phyloP scores from a whole-genome alignment of 805 yeast genomes.

The Kazachstania taianensis region DNA sequence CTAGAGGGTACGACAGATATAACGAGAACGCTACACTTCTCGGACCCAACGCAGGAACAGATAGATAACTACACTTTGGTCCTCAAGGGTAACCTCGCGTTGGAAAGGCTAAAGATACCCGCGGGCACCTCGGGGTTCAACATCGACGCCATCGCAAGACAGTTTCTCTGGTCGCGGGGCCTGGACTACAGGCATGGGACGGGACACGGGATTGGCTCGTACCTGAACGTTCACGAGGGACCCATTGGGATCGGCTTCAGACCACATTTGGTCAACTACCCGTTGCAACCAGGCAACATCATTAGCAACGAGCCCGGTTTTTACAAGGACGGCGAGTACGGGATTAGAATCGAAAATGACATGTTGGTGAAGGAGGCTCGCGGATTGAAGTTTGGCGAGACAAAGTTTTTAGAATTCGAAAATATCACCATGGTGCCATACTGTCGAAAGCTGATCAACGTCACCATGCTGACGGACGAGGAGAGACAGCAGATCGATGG shows the following conservation, averaged over 20 bases:
- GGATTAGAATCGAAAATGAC: slow-evolving; percentile 84
- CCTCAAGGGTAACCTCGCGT: slow-evolving; percentile 81
- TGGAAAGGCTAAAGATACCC: slow-evolving; percentile 73
- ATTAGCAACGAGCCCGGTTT: slow-evolving; percentile 92
- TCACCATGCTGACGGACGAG: slow-evolving; percentile 39
- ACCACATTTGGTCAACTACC: slow-evolving; percentile 38
- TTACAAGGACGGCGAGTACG: slow-evolving; percentile 82
- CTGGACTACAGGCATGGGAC: slow-evolving; percentile 89
- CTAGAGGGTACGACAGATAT: slow-evolving; percentile 94
- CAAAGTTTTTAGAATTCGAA: slow-evolving; percentile 58
- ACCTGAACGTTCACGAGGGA: slow-evolving; percentile 86
- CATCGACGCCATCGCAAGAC: slow-evolving; percentile 77
- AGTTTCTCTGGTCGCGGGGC: slow-evolving; percentile 71
- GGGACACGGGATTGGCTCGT: slow-evolving; percentile 95
- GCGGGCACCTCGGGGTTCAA: slow-evolving; percentile 63
- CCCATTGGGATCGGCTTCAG: slow-evolving; percentile 72
- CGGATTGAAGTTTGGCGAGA: slow-evolving; percentile 42
- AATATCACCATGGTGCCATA: slow-evolving; percentile 82
- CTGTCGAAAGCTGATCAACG: slow-evolving; percentile 65
- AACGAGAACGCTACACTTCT: slow-evolving; percentile 75
- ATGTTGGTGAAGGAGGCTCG: slow-evolving; percentile 42
- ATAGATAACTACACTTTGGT: slow-evolving; percentile 69
- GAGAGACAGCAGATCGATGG: slow-evolving; percentile 62
- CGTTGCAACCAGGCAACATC: slow-evolving; percentile 58
- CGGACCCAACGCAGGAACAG: slow-evolving; percentile 46